Conservation (phyloP, 371 early-diverging fungal genomes). For the Conidiobolus incongruus region DNA sequence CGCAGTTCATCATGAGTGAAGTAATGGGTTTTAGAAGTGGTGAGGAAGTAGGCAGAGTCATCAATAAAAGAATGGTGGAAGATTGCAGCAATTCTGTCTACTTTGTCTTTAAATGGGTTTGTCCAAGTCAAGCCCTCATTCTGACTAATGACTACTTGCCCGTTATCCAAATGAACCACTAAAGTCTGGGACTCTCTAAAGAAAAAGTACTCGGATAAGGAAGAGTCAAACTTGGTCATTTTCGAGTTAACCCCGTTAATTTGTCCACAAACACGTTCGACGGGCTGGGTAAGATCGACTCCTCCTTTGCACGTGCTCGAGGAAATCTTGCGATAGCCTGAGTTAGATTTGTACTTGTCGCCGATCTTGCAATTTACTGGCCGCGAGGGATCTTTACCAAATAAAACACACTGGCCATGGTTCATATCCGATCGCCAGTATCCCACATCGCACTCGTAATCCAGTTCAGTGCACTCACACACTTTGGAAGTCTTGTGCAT, state of each 20-base stretch:
- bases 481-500: slow-evolving; percentile 18
- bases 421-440: slow-evolving; percentile 33
- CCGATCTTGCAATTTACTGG: slow-evolving; percentile 29
- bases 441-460: slow-evolving; percentile 62
- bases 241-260: not conserved
- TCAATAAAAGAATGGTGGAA: slow-evolving; percentile 44
- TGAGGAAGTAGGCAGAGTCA: slow-evolving; percentile 47
- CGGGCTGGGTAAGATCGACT: slow-evolving; percentile 22
- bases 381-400: slow-evolving; percentile 39
- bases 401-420: slow-evolving; percentile 29
- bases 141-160: slow-evolving; percentile 29
- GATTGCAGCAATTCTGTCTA: slow-evolving; percentile 18
- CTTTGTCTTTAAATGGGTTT: slow-evolving; percentile 10
- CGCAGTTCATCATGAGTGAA: slow-evolving; percentile 46
- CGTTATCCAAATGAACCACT: slow-evolving; percentile 25
- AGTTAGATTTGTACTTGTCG: slow-evolving; percentile 26
- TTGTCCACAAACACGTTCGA: slow-evolving; percentile 27
- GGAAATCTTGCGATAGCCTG: slow-evolving; percentile 42
- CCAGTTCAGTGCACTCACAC: slow-evolving; percentile 44
- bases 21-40: slow-evolving; percentile 18
- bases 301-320: slow-evolving; percentile 41
- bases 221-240: slow-evolving; percentile 17
- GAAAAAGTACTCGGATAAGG: slow-evolving; percentile 31
- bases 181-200: slow-evolving; percentile 31
- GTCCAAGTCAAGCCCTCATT: slow-evolving; percentile 62